phyloP scores from a whole-genome alignment of 192 early-diverging fungal genomes.

The Mortierella claussenii region DNA sequence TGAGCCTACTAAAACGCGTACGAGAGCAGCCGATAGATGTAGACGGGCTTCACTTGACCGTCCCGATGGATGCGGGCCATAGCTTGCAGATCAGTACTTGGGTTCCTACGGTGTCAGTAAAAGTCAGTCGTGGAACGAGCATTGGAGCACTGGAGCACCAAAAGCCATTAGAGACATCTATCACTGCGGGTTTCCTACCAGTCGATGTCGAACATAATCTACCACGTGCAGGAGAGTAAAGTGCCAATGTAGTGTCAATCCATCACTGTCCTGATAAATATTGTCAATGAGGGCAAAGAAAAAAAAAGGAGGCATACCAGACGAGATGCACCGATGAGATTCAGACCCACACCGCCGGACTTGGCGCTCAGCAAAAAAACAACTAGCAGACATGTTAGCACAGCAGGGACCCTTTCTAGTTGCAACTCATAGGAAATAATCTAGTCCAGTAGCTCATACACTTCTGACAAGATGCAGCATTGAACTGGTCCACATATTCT shows the following conservation, averaged over 20 bases:
- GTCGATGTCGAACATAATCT: slow-evolving; percentile 67
- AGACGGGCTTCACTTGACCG: slow-evolving; percentile 51
- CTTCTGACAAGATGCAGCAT: slow-evolving; percentile 47
- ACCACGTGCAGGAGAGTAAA: neutral
- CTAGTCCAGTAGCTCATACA: neutral
- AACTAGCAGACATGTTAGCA: slow-evolving; percentile 22
- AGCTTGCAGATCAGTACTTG: slow-evolving; percentile 59
- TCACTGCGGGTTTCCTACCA: slow-evolving; percentile 55
- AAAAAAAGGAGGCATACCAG: slow-evolving; percentile 41
- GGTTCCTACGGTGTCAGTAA: slow-evolving; percentile 14
- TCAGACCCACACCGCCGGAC: slow-evolving; percentile 71
- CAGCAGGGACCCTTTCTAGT: neutral
- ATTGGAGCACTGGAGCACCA: neutral
- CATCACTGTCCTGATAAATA: no score
- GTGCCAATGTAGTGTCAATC: no score
- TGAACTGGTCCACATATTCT: slow-evolving; percentile 59
- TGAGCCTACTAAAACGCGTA: neutral
- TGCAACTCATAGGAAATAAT: neutral
- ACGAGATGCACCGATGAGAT: slow-evolving; percentile 66
- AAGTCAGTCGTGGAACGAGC: neutral
- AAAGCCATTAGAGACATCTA: neutral
- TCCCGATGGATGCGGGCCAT: slow-evolving; percentile 73
- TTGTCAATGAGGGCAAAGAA: neutral
- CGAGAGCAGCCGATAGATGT: slow-evolving; percentile 53
- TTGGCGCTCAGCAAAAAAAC: slow-evolving; percentile 64